Percentiles rank a stretch among this genome's conserved stretches.
Conservation (phyloP, 1,139 yeast species). For the Eremothecium coryli region DNA sequence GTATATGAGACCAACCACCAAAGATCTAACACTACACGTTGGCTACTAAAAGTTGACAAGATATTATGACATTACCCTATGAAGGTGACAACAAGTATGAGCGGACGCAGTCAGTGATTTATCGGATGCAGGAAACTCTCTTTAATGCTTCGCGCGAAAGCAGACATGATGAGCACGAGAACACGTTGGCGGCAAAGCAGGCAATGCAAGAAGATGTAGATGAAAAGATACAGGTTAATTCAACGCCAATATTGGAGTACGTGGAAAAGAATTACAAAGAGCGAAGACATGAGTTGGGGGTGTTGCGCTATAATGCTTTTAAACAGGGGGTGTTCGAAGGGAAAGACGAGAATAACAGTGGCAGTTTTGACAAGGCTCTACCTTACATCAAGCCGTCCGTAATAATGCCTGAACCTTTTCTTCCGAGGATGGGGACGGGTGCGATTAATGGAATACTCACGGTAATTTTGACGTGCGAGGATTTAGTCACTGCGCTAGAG, state of each 20-base stretch:
- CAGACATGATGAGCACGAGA: constrained; percentile 7
- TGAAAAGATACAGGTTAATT: constrained; percentile 11
- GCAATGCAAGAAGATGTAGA: neutral
- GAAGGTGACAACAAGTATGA: constrained; percentile 21
- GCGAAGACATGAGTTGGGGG: constrained; percentile 14
- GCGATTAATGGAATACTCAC: constrained; percentile 19
- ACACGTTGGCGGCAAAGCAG: constrained; percentile 3
- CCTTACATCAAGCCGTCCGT: constrained; percentile 14
- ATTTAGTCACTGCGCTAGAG: constrained; percentile 23
- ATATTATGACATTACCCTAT: constrained; percentile 4
- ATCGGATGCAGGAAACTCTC: constrained; percentile 28
- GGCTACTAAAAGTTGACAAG: too few species aligned
- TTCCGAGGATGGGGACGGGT: constrained; percentile 20
- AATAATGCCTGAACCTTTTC: constrained; percentile 21
- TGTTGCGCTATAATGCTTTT: constrained; percentile 20
- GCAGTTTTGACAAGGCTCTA: too few species aligned
- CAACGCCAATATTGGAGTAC: constrained; percentile 14
- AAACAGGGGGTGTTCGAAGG: constrained; percentile 14
- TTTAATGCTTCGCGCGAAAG: constrained; percentile 19
- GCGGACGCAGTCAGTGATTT: constrained; percentile 28
- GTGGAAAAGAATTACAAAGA: constrained; percentile 12
- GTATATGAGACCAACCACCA: too few species aligned
- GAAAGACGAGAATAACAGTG: constrained; percentile 9
- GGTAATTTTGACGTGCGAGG: constrained; percentile 18
- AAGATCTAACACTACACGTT: too few species aligned